Evolutionary conservation across 1,284 basidiomycete species (phyloP).

Genomic region (Fomitiporia mediterranea): DNA sequence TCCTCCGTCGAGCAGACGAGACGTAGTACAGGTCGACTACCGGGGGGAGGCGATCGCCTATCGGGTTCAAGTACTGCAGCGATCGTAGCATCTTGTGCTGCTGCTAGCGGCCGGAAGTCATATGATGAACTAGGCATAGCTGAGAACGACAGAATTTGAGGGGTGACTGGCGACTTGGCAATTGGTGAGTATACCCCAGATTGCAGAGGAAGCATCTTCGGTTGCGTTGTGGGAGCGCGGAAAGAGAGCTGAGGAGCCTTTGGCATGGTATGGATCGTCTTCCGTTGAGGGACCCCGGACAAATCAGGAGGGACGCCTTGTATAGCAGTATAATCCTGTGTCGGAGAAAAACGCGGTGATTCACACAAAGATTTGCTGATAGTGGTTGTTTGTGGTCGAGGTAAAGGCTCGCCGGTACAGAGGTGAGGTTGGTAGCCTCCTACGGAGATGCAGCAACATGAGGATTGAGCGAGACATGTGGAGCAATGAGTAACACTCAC

Average conservation of each 20-base stretch:
- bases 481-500: conserved; percentile 13
- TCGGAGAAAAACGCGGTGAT: background rate
- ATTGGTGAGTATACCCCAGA: background rate
- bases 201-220: conserved; percentile 8
- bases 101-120: background rate
- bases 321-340: background rate
- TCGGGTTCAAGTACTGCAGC: conserved; percentile 16
- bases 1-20: conserved; percentile 6
- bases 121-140: background rate
- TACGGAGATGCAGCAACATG: conserved; percentile 2
- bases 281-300: background rate
- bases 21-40: conserved; percentile 7
- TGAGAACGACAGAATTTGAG: conserved; percentile 14
- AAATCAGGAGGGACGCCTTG: background rate
- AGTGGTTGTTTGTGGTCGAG: background rate
- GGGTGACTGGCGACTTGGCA: background rate
- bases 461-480: conserved; percentile 9
- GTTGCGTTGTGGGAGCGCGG: conserved; percentile 4
- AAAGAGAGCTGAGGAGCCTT: conserved; percentile 12
- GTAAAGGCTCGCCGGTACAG: background rate
- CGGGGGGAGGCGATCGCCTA: conserved; percentile 19
- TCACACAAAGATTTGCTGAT: background rate
- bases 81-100: conserved; percentile 10
- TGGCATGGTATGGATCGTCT: conserved; percentile 2
- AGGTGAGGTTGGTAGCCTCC: background rate